phyloP scores from a whole-genome alignment of 164 flowering plant species.

The Liquidambar formosana region DNA sequence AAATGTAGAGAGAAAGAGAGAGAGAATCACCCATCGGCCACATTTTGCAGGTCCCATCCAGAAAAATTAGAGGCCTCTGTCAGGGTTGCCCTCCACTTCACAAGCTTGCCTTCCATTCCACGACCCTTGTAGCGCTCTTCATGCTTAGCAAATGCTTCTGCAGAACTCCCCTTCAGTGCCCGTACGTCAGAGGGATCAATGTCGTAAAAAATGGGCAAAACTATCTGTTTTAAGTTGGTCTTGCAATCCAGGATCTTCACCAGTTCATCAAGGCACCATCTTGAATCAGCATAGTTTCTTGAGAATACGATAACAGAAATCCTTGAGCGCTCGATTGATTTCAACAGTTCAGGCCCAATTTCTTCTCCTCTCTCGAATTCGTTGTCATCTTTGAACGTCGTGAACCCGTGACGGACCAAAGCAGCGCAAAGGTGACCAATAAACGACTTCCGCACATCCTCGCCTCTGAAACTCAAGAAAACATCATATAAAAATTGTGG shows the following conservation, averaged over 20 bases:
- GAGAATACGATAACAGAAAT: slow-evolving; percentile 16
- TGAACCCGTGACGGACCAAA: neutral
- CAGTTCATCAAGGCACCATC: slow-evolving; percentile 27
- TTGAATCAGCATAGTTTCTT: slow-evolving; percentile 16
- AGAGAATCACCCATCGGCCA: neutral
- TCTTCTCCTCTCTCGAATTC: slow-evolving; percentile 10
- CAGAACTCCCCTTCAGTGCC: slow-evolving; percentile 3
- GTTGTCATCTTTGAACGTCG: slow-evolving; percentile 14
- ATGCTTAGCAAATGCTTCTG: slow-evolving; percentile 10
- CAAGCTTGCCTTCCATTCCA: neutral
- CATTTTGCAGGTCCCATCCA: neutral
- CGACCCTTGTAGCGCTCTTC: neutral
- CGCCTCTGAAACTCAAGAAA: slow-evolving; percentile 20
- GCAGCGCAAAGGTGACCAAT: neutral
- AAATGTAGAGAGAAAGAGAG: too few relatives aligned
- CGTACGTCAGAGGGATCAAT: slow-evolving; percentile 20
- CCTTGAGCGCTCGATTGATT: slow-evolving; percentile 17
- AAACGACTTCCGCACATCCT: slow-evolving; percentile 10
- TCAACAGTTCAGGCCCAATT: slow-evolving; percentile 3
- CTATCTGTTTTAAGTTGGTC: neutral
- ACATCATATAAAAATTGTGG: too few relatives aligned
- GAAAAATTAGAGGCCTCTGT: neutral
- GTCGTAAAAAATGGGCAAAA: slow-evolving; percentile 25
- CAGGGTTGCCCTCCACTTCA: too few relatives aligned
- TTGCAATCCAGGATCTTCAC: slow-evolving; percentile 17